Evolutionary conservation across 805 yeast species (phyloP).

Genomic region (Suhomyces prunicola): DNA sequence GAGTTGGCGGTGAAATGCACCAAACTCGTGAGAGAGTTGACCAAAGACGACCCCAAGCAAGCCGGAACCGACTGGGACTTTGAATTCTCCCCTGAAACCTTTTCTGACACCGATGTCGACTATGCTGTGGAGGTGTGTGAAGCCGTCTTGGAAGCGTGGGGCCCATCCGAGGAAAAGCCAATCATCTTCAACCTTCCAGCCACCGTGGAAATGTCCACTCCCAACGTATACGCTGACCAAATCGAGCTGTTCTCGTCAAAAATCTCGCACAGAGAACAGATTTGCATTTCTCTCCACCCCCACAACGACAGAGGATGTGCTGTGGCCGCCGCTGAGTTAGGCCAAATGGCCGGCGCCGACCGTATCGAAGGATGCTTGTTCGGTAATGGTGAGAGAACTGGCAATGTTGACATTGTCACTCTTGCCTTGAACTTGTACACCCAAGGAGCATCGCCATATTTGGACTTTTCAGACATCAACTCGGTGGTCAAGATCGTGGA

Average conservation of each 20-base stretch:
- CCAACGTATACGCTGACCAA: constrained; percentile 82
- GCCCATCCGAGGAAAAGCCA: constrained; percentile 59
- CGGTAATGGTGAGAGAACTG: constrained; percentile 87
- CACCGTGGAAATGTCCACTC: constrained; percentile 78
- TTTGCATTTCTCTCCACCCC: constrained; percentile 75
- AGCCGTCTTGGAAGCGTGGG: constrained; percentile 75
- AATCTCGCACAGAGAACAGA: constrained; percentile 62
- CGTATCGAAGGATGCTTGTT: constrained; percentile 83
- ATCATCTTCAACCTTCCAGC: constrained; percentile 82
- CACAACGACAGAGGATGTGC: constrained; percentile 88
- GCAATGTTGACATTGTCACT: constrained; percentile 80
- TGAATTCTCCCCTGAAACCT: constrained; percentile 80
- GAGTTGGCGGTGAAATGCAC: constrained; percentile 63
- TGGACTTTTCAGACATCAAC: constrained; percentile 67
- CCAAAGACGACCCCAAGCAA: constrained; percentile 61
- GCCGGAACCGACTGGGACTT: constrained; percentile 63
- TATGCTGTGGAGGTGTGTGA: constrained; percentile 66
- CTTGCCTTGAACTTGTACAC: constrained; percentile 74
- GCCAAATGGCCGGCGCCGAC: constrained; percentile 82
- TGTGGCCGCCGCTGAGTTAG: constrained; percentile 85
- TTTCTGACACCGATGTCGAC: constrained; percentile 65
- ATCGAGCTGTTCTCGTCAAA: constrained; percentile 67
- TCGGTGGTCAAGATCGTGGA: constrained; percentile 71
- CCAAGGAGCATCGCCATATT: constrained; percentile 68
- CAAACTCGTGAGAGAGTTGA: constrained; percentile 57